Percentiles rank a stretch among this genome's conserved stretches.
phyloP scores from a whole-genome alignment of 768 basidiomycete species.

The Boletus patriciae region DNA sequence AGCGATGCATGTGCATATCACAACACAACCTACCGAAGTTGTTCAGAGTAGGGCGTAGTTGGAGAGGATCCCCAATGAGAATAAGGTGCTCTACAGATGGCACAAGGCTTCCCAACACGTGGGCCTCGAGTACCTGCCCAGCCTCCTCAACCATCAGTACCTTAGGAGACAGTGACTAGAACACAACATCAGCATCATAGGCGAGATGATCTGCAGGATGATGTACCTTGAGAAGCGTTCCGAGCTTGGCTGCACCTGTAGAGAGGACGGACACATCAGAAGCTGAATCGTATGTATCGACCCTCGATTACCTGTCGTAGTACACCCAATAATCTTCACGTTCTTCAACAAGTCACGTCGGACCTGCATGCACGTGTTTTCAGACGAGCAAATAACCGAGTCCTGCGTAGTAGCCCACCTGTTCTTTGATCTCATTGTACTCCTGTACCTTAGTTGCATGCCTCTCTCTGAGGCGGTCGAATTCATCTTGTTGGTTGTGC shows the following conservation, averaged over 20 bases:
- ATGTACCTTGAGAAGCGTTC: conserved; percentile 54
- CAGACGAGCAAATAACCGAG: not conserved
- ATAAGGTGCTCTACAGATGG: conserved; percentile 71
- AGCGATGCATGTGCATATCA: not conserved
- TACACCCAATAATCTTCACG: conserved; percentile 70
- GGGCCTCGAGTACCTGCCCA: conserved; percentile 79
- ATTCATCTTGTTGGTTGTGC: conserved; percentile 39
- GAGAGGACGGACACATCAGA: not conserved
- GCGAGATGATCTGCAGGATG: not conserved
- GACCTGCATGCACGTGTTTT: conserved; percentile 37
- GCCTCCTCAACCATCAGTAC: conserved; percentile 78
- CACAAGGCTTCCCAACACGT: conserved; percentile 64
- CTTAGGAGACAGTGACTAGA: conserved; percentile 55
- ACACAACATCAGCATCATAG: not conserved
- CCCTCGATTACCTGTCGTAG: conserved; percentile 59
- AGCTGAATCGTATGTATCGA: not conserved
- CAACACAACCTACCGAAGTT: conserved; percentile 50
- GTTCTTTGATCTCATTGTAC: conserved; percentile 46
- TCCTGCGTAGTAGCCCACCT: conserved; percentile 41
- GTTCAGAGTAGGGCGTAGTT: conserved; percentile 67
- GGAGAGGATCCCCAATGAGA: conserved; percentile 77
- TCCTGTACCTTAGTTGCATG: conserved; percentile 41
- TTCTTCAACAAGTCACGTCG: conserved; percentile 53
- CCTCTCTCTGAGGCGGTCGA: conserved; percentile 39
- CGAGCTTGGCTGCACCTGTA: conserved; percentile 67